Base-by-base conservation (phyloP, 1,284 basidiomycete species). In the Rhodotorula sp. region DNA sequence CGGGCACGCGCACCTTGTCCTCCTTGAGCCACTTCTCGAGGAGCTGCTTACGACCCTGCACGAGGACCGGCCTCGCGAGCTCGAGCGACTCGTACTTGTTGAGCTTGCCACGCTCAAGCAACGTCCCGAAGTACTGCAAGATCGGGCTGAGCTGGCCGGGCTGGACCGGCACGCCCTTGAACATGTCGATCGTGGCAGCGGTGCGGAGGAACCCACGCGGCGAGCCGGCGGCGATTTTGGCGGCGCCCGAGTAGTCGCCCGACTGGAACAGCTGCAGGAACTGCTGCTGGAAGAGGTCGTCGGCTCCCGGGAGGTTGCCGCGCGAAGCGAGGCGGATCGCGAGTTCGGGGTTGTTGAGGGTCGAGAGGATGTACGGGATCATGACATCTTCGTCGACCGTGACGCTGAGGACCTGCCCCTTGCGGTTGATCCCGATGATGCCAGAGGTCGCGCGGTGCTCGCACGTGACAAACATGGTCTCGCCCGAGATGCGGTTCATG, bases 1-100 rank as follows among this genome's bases (percentile, higher is more conserved):
- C n/a, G 18, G 14, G 20, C 42, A 57, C 26, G 51, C 80, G 46
- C 73, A 88, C 91, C 87, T 99, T 99, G 84, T 97, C 97, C 85
- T 99, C 96, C 84, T 99, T 99, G 75, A 99, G 84, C 96, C 96
- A 99, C 80, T 99, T 99, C 84, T 99, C 96, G 37, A 99, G 85
- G 58, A 99, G 84, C 79, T 98, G 94, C 83, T 99, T 99, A 79
- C 95, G 88, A 66, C 94, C 94, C 84, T 99, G 96, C 77, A 93
- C 89, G 62, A 99, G 84, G 20, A 99, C 96, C 30, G 96, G 96
- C 64, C 93, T 88, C 0, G 96, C 95, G 56, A 99, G 88, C 81
- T 99, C 96, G 58, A 99, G 83, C 48, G 93, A 96, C 82, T 99
- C 96, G 49, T 90, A 87, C 81, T 95, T 94, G 84, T 99, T 99